These are phyloP conservation scores for Poa annua DNA, from an alignment of 176 grass and related monocot species.

Conservation along the genomic window DNA sequence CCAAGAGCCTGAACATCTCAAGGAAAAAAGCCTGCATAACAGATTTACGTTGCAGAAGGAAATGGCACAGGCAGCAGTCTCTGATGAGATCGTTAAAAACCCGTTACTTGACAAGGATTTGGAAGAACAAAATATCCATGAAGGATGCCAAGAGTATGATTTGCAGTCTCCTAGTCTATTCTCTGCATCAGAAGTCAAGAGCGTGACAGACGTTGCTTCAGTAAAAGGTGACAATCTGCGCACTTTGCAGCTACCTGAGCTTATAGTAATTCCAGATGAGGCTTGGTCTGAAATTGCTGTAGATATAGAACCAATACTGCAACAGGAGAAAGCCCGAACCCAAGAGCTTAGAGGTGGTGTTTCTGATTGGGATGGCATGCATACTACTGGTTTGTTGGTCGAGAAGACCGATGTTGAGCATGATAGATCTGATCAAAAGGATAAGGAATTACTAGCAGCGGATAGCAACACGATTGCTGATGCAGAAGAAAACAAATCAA, in stretches of 20 bases:
- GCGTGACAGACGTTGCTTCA: neutral
- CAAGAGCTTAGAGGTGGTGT: constrained; percentile 17
- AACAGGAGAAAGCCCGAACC: constrained; percentile 44
- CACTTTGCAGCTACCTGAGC: constrained; percentile 31
- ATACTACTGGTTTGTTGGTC: constrained; percentile 17
- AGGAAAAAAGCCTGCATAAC: constrained; percentile 22
- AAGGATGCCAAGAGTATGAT: constrained; percentile 30
- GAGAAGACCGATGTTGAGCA: constrained; percentile 10
- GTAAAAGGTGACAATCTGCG: constrained; percentile 38
- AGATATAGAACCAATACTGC: constrained; percentile 40
- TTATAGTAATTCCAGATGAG: constrained; percentile 58
- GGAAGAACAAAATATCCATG: constrained; percentile 19
- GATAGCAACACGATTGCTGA: constrained; percentile 17
- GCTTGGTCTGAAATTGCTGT: constrained; percentile 48
- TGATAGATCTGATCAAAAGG: neutral
- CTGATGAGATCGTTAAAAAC: constrained; percentile 27
- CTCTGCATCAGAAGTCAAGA: constrained; percentile 35
- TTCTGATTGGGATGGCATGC: constrained; percentile 21
- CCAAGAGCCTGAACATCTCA: constrained; percentile 33
- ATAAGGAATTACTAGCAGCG: constrained; percentile 30
- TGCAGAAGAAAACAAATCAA: constrained; percentile 43
- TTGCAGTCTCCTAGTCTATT: constrained; percentile 34
- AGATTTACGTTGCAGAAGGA: constrained; percentile 49
- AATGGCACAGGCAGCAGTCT: constrained; percentile 20
- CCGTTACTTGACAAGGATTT: constrained; percentile 26